phyloP scores from a whole-genome alignment of 805 yeast genomes.

The Cyberlindnera veronae region DNA sequence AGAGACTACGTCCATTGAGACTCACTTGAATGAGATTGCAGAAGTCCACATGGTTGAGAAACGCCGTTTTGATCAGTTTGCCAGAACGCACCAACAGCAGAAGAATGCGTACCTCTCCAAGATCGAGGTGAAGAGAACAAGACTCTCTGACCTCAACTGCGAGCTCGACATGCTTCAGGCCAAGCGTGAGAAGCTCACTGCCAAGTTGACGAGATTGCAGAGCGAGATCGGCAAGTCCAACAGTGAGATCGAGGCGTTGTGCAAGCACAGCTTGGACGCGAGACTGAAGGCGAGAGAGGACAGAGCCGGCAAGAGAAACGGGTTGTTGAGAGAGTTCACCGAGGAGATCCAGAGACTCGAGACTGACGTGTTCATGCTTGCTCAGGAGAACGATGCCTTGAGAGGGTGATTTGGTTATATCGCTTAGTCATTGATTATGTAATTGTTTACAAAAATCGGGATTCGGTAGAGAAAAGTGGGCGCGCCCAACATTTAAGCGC shows the following conservation, averaged over 20 bases:
- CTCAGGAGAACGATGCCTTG: conserved; percentile 19
- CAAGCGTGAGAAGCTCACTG: conserved; percentile 33
- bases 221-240: conserved; percentile 17
- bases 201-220: conserved; percentile 30
- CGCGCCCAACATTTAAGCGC: neutral
- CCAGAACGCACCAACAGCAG: conserved; percentile 31
- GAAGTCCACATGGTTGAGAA: conserved; percentile 37
- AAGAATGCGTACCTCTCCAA: conserved; percentile 29
- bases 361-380: conserved; percentile 14
- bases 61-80: conserved; percentile 34
- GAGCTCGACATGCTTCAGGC: conserved; percentile 30
- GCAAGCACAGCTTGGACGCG: conserved; percentile 12
- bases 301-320: conserved; percentile 22
- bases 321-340: conserved; percentile 24
- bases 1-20: conserved; percentile 14
- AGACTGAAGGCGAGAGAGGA: conserved; percentile 20
- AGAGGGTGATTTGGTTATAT: no score
- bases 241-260: conserved; percentile 17
- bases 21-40: conserved; percentile 33
- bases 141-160: conserved; percentile 25
- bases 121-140: conserved; percentile 22
- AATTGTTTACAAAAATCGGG: neutral
- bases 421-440: neutral
- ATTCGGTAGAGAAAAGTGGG: conserved; percentile 3
- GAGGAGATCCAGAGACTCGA: conserved; percentile 25